Base-by-base conservation (phyloP, 2,329 filamentous ascomycete genomes). In the Leptosphaerulina australis region DNA sequence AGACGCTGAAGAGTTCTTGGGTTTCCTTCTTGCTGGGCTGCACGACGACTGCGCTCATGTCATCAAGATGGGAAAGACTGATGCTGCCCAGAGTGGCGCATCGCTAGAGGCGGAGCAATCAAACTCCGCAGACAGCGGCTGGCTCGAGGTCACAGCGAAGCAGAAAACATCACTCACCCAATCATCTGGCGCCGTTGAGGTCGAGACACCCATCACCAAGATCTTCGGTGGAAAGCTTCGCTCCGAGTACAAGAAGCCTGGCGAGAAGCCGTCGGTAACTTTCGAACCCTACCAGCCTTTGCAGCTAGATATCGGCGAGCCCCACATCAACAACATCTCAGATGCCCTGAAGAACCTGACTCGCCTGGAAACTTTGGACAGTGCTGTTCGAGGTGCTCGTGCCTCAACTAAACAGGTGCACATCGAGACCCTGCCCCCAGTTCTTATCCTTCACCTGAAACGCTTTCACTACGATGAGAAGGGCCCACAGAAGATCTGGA, bases 401-500 rank as follows among this genome's bases (percentile, higher is more conserved):
- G 83, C 83, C 20, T 91, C 91, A 2, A 96, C 90, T 24, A 99
- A 97, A 76, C 94, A 97, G 72, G 87, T 96, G 2, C 91, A 95
- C 62, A 96, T 99, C 56, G 93, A 97, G 65, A 90, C 86, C 1
- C 79, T 97, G 12, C 94, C 94, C 0, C 90, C 91, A 0, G 90
- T 97, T 3, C 82, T 99, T 10, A 96, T 97, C 44, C 82, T 99
- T 7, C 94, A 99, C 68, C 81, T 99, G 31, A 99, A 99, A 77
- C 90, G 94, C 34, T 99, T 99, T 80, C 91, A 97, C 65, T 97
- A 96, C 64, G 91, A 97, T 65, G 90, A 86, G 54, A 84, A 87
- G 50, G 91, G 91, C 18, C 96, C 91, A 0, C 88, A 96, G 66
- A 99, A 99, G 79, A 96, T 97, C 58, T 97, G 93, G 90, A 99